Evolutionary conservation across 805 yeast species (phyloP).

Genomic region (Scheffersomyces stipitis): DNA sequence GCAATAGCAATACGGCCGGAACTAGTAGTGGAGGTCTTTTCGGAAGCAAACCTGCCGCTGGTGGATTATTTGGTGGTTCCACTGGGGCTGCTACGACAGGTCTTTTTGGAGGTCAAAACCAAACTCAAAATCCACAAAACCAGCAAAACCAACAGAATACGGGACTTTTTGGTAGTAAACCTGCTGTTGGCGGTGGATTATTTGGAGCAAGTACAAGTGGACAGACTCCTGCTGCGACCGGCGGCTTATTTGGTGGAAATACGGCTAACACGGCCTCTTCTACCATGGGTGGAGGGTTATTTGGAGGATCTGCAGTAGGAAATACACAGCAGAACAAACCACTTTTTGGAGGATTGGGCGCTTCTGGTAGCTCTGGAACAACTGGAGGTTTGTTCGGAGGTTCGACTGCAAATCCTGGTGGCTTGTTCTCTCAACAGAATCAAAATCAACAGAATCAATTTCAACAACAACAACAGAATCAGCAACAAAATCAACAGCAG

Average conservation of each 20-base stretch:
- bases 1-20: slow-evolving; percentile 10
- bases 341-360: slow-evolving; percentile 34
- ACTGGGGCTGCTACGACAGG: slow-evolving; percentile 18
- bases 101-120: slow-evolving; percentile 25
- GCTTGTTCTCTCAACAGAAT: slow-evolving; percentile 2
- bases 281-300: slow-evolving; percentile 23
- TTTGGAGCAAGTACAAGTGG: slow-evolving; percentile 19
- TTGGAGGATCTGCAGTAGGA: slow-evolving; percentile 16
- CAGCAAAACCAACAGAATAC: slow-evolving; percentile 1
- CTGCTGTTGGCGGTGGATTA: slow-evolving; percentile 17
- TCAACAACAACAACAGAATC: slow-evolving; percentile 36
- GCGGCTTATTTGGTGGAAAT: slow-evolving; percentile 21
- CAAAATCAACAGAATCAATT: slow-evolving; percentile 4
- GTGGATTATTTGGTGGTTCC: slow-evolving; percentile 17
- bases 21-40: slow-evolving; percentile 29
- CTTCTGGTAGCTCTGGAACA: slow-evolving; percentile 3
- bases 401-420: slow-evolving; percentile 2
- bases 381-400: slow-evolving; percentile 7
- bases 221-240: slow-evolving; percentile 15
- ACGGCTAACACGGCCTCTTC: slow-evolving; percentile 18
- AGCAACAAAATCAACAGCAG: slow-evolving; percentile 44
- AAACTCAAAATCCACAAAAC: no score
- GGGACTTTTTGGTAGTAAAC: slow-evolving; percentile 6
- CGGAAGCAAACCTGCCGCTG: slow-evolving; percentile 12
- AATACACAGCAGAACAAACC: slow-evolving; percentile 7